Conservation (phyloP, 208 protist genomes). For the Leptomonas pyrrhocoris region DNA sequence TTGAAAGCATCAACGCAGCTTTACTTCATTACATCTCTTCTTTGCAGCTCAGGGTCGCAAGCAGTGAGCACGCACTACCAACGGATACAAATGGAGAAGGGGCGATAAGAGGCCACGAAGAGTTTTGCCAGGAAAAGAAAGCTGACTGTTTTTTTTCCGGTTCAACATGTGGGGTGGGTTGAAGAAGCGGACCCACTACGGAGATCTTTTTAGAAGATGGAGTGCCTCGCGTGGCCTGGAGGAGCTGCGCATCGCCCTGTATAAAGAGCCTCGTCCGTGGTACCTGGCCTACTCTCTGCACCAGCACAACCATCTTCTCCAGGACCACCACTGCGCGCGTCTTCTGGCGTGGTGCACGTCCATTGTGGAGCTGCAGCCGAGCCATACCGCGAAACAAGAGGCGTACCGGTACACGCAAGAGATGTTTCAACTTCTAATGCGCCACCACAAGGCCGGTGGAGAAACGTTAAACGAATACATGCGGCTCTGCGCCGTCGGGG, state of each 20-base stretch:
- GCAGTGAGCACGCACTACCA: too few species aligned
- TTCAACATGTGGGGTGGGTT: conserved; percentile 85
- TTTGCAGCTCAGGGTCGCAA: too few species aligned
- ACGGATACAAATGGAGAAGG: too few species aligned
- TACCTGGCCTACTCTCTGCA: conserved; percentile 76
- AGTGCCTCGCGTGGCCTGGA: conserved; percentile 72
- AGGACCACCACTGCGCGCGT: conserved; percentile 79
- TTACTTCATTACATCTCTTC: too few species aligned
- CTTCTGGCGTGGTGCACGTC: conserved; percentile 81
- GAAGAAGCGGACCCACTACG: conserved; percentile 70
- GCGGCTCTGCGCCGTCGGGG: conserved; percentile 75
- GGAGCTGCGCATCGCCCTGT: conserved; percentile 56
- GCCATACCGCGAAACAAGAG: conserved; percentile 40
- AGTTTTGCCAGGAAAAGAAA: too few species aligned
- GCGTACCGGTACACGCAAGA: conserved; percentile 87
- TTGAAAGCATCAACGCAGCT: too few species aligned
- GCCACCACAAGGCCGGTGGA: conserved; percentile 71
- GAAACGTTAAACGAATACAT: conserved; percentile 77
- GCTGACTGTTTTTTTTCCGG: conserved; percentile 12
- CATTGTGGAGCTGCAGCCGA: conserved; percentile 58
- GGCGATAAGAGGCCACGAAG: too few species aligned
- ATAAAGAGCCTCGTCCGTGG: conserved; percentile 86
- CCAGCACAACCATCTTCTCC: conserved; percentile 68
- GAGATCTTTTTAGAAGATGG: conserved; percentile 77
- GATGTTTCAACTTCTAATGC: conserved; percentile 68